Conservation (phyloP, 352 stramenopile genomes). For the Phytophthora vignae region DNA sequence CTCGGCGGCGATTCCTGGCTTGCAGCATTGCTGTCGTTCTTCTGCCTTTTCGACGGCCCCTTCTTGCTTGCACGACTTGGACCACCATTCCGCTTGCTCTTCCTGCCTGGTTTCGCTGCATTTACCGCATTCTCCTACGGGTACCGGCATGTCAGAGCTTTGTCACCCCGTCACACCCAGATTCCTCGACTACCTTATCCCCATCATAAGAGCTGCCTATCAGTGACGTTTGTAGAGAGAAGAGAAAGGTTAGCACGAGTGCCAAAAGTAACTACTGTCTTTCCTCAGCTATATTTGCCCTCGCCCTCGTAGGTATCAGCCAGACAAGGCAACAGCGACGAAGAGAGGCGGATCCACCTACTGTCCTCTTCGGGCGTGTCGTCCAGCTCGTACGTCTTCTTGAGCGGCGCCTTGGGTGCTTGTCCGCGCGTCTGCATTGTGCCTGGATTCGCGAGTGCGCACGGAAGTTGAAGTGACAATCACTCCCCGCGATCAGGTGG, state of each 20-base stretch:
- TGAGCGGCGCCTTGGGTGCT: slow-evolving; percentile 15
- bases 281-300: slow-evolving; percentile 1
- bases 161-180: background rate
- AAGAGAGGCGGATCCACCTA: slow-evolving; percentile 10
- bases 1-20: slow-evolving; percentile 59
- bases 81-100: slow-evolving; percentile 21
- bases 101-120: slow-evolving; percentile 19
- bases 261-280: background rate
- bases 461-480: slow-evolving; percentile 52
- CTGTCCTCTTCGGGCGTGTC: slow-evolving; percentile 40
- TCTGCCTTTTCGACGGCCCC: slow-evolving; percentile 22
- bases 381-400: slow-evolving; percentile 43
- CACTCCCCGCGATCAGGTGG: slow-evolving; percentile 25
- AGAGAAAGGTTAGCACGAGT: background rate
- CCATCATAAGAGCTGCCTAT: slow-evolving; percentile 30
- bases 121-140: slow-evolving; percentile 44
- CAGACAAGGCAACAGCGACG: background rate
- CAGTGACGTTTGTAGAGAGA: slow-evolving; percentile 1
- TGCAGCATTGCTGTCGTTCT: slow-evolving; percentile 2
- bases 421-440: slow-evolving; percentile 34
- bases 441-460: background rate
- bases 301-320: background rate
- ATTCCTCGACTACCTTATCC: slow-evolving; percentile 25
- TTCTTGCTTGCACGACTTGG: slow-evolving; percentile 13
- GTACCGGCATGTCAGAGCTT: background rate